These are phyloP conservation scores for Gryganskiella cystojenkinii DNA, from an alignment of 192 early-diverging fungal species.

Conservation along the genomic window DNA sequence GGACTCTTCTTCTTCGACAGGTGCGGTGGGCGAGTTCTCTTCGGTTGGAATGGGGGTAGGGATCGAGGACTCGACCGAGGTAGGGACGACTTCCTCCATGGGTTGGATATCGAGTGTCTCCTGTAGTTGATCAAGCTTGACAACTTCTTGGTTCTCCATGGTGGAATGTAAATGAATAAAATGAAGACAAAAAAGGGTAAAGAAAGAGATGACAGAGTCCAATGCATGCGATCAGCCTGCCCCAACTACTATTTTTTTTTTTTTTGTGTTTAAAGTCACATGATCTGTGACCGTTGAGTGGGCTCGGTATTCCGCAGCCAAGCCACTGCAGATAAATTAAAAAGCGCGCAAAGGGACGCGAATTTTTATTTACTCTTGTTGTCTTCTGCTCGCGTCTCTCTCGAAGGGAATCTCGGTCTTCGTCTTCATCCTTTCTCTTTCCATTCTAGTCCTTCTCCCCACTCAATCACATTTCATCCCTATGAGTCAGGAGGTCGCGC, in stretches of 20 bases:
- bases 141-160: too few relatives aligned
- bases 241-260: constrained; percentile 2
- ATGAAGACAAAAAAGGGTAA: not conserved
- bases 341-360: too few relatives aligned
- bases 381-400: not conserved
- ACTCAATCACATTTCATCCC: not conserved
- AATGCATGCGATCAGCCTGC: too few relatives aligned
- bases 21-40: constrained; percentile 5
- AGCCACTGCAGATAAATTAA: too few relatives aligned
- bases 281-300: too few relatives aligned
- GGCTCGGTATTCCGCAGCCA: too few relatives aligned
- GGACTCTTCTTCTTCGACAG: not conserved
- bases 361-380: too few relatives aligned
- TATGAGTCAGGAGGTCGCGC: constrained; percentile 6
- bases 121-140: not conserved
- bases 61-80: constrained; percentile 4
- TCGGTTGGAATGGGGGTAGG: constrained; percentile 4
- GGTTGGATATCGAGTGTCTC: not conserved
- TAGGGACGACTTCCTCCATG: not conserved
- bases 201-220: too few relatives aligned
- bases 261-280: not conserved
- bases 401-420: not conserved
- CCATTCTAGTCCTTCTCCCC: too few relatives aligned
- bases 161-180: too few relatives aligned
- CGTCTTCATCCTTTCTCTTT: not conserved